Base-by-base conservation (phyloP, 2,329 filamentous ascomycete genomes). In the Lachnellula suecica region DNA sequence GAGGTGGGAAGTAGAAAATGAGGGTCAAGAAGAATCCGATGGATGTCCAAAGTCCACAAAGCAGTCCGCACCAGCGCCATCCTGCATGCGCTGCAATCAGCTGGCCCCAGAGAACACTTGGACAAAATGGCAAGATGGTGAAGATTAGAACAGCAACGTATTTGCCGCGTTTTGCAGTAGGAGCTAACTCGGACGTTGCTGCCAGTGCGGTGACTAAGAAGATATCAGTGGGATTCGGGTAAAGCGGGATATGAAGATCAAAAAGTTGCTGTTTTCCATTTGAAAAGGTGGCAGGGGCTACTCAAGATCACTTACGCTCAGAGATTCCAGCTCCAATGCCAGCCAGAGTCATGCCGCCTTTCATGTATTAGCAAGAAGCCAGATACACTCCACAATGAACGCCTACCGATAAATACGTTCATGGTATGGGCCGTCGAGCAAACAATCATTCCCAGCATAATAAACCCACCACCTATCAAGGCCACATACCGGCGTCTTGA, bases 241-340 rank as follows among this genome's bases (percentile, higher is more conserved):
- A 8, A 31, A 31, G 15, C 8, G 29, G 15, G 29, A n/a, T n/a
- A n/a, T n/a, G n/a, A n/a, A n/a, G n/a, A n/a, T n/a, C n/a, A n/a
- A n/a, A n/a, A n/a, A n/a, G n/a, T n/a, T n/a, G n/a, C n/a, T n/a
- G 15, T 31, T 15, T 31, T 31, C 8, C 8, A 31, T 8, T 31
- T 8, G 29, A 15, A 15, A 8, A 31, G 8, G 15, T 8, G 29
- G 15, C 29, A 31, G 10, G 17, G 11, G 7, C 13, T 20, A 3
- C 6, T 40, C 11, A 22, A 4, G 19, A 40, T 10, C 10, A 40
- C 37, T 13, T 17, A 40, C 37, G 71, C 66, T 88, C 85, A 59
- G 84, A 84, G 54, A 88, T 78, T 13, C 85, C 85, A 10, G 84
- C 84, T 29, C 85, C 85, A 5, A 82, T 72, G 2, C 85, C 85